phyloP scores from a whole-genome alignment of 2,329 filamentous ascomycete species.

The Phialophora verrucosa region DNA sequence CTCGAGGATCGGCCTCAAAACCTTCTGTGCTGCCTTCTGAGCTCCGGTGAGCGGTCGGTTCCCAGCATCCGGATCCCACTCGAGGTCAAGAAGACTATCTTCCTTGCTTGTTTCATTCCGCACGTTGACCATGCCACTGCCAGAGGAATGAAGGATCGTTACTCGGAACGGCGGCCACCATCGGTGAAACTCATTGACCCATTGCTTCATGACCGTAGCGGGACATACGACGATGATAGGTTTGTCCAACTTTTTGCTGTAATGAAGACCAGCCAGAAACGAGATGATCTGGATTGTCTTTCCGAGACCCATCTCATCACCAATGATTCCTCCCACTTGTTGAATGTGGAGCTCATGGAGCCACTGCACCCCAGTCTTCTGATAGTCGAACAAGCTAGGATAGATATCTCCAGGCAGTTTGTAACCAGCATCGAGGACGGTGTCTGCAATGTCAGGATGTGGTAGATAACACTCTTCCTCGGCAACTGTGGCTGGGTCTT shows the following conservation, averaged over 20 bases:
- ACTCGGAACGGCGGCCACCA: constrained; percentile 99
- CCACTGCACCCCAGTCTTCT: constrained; percentile 97
- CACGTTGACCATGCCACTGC: constrained; percentile 92
- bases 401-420: constrained; percentile 90
- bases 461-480: constrained; percentile 79
- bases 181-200: constrained; percentile 97
- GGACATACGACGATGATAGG: constrained; percentile 92
- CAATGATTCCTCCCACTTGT: constrained; percentile 89
- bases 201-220: constrained; percentile 92
- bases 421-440: constrained; percentile 74
- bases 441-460: constrained; percentile 80
- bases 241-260: constrained; percentile 81
- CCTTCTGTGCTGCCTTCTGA: constrained; percentile 73
- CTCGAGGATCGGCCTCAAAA: constrained; percentile 79
- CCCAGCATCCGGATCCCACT: constrained; percentile 51
- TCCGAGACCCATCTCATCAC: constrained; percentile 98
- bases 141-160: constrained; percentile 91
- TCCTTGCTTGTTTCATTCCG: constrained; percentile 66
- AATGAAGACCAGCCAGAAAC: constrained; percentile 88
- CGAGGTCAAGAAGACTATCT: constrained; percentile 65
- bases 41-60: constrained; percentile 58
- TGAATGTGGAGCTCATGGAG: constrained; percentile 89
- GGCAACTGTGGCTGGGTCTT: constrained; percentile 25
- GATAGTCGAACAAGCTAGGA: constrained; percentile 91
- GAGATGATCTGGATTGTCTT: constrained; percentile 86